A percentile compares a stretch with the other conserved stretches of the same genome.
These are phyloP conservation scores for Melastoma candidum DNA, from an alignment of 441 rosid species.

Conservation along the genomic window DNA sequence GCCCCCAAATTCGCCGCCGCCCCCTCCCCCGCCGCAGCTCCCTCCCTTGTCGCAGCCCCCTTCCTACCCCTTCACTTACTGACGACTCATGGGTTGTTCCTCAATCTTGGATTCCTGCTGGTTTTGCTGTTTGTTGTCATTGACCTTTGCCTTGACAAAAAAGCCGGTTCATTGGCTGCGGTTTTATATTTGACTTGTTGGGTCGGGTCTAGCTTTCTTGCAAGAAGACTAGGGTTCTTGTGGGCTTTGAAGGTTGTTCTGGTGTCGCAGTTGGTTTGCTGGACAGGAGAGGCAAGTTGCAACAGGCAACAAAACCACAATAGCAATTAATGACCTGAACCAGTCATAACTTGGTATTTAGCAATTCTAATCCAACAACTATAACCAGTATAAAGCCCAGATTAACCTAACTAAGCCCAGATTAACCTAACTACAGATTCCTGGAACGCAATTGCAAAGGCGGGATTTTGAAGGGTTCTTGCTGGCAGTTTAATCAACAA, in stretches of 20 bases:
- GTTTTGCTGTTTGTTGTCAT: background rate
- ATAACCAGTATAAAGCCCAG: no score
- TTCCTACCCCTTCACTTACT: background rate
- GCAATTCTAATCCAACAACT: no score
- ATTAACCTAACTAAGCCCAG: no score
- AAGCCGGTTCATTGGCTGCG: slow-evolving; percentile 7
- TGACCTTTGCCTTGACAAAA: slow-evolving; percentile 3
- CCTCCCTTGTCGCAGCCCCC: background rate
- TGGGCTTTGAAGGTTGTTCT: slow-evolving; percentile 6
- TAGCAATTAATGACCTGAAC: no score
- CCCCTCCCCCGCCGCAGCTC: background rate
- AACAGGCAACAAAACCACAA: no score
- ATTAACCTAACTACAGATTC: no score
- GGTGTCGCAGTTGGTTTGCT: background rate
- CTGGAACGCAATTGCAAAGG: no score
- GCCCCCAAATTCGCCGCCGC: no score
- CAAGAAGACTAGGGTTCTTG: slow-evolving; percentile 3
- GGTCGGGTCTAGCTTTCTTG: slow-evolving; percentile 3
- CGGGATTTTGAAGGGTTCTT: no score
- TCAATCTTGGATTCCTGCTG: slow-evolving; percentile 4
- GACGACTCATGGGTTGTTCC: slow-evolving; percentile 2
- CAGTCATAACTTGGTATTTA: no score
- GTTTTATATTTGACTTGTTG: slow-evolving; percentile 1
- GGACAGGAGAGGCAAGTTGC: background rate
- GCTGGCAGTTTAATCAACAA: no score